Percentiles rank a stretch among this genome's conserved stretches.
Evolutionary conservation across 345 rosid species (phyloP).

Genomic region (Populus pruinosa): DNA sequence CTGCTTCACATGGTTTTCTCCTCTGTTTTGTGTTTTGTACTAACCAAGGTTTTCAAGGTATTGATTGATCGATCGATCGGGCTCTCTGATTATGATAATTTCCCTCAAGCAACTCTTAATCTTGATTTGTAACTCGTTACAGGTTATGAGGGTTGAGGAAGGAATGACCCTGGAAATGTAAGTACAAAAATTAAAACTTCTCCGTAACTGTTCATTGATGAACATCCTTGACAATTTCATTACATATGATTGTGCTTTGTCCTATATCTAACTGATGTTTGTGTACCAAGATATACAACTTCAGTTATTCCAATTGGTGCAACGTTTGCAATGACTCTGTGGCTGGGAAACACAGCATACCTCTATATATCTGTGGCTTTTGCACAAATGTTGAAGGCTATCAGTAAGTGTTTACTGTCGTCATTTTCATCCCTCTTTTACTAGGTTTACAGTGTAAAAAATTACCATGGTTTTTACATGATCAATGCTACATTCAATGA

Average conservation of each 20-base stretch:
- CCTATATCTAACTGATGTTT: background rate
- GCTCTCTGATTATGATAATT: background rate
- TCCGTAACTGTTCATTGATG: background rate
- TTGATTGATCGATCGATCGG: background rate
- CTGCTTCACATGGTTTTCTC: slow-evolving; percentile 94
- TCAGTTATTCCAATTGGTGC: slow-evolving; percentile 96
- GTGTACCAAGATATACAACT: slow-evolving; percentile 37
- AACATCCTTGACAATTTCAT: background rate
- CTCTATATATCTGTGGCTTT: slow-evolving; percentile 92
- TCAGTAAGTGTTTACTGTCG: slow-evolving; percentile 50
- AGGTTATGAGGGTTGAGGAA: slow-evolving; percentile 85
- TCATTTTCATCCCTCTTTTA: background rate
- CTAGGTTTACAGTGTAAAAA: background rate
- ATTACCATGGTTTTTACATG: background rate
- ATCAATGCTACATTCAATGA: no score
- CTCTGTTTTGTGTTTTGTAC: slow-evolving; percentile 74
- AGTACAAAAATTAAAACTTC: slow-evolving; percentile 19
- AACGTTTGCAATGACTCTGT: slow-evolving; percentile 95
- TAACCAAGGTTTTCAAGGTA: slow-evolving; percentile 87
- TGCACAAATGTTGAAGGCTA: slow-evolving; percentile 97
- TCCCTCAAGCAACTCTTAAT: background rate
- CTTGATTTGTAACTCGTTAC: slow-evolving; percentile 16
- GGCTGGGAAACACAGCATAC: slow-evolving; percentile 98
- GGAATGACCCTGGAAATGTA: slow-evolving; percentile 97
- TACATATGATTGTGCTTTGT: background rate